phyloP scores from a whole-genome alignment of 352 stramenopile species.

The Phytopythium aichiense region DNA sequence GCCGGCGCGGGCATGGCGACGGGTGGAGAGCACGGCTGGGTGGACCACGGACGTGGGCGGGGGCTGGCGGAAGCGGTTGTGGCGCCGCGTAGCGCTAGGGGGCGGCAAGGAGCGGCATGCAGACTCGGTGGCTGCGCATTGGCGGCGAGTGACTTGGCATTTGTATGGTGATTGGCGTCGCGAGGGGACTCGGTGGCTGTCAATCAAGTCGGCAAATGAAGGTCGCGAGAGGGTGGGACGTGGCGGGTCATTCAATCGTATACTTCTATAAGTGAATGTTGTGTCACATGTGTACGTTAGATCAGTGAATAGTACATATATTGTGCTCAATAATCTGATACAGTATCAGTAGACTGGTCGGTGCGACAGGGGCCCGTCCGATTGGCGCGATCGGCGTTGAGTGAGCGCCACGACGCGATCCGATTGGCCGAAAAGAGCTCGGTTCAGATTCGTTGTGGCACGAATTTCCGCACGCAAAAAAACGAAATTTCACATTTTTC shows the following conservation, averaged over 20 bases:
- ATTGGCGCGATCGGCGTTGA: conserved; percentile 1
- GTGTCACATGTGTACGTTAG: neutral
- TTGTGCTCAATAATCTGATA: no score
- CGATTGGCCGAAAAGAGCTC: neutral
- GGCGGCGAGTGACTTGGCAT: neutral
- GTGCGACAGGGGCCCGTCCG: neutral
- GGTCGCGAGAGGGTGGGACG: neutral
- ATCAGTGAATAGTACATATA: no score
- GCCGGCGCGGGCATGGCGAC: conserved; percentile 2
- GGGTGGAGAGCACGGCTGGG: neutral
- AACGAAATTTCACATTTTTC: no score
- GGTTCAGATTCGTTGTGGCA: neutral
- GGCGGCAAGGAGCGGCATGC: neutral
- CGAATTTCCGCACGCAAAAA: neutral
- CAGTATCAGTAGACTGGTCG: neutral
- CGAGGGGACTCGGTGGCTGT: neutral
- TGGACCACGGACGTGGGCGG: neutral
- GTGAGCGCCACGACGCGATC: neutral
- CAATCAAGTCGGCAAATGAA: neutral
- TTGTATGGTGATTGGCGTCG: neutral
- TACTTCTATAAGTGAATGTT: neutral
- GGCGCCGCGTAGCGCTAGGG: neutral
- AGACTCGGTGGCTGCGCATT: neutral
- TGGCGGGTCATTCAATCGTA: neutral
- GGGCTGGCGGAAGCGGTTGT: neutral